These are phyloP conservation scores for Petrea volubilis DNA, from an alignment of 257 asterid genomes.

Conservation along the genomic window DNA sequence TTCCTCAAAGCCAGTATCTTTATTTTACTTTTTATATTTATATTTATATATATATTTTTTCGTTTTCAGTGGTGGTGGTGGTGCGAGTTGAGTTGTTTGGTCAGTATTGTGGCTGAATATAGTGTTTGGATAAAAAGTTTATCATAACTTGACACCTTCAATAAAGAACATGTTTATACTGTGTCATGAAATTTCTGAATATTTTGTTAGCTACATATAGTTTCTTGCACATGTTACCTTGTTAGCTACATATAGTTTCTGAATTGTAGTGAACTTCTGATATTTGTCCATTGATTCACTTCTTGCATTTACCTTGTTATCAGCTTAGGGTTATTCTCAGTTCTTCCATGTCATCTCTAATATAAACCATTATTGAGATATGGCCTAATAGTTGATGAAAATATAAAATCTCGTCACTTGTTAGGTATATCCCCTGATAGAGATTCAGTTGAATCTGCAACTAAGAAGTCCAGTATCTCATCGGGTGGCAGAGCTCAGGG, in stretches of 20 bases:
- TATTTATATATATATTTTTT: no score
- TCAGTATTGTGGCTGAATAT: neutral
- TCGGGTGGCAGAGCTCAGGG: constrained; percentile 69
- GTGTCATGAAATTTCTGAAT: neutral
- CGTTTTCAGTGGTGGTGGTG: no score
- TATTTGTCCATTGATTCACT: neutral
- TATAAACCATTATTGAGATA: neutral
- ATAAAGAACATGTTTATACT: neutral
- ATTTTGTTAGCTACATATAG: neutral
- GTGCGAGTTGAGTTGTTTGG: neutral
- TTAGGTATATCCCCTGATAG: constrained; percentile 74
- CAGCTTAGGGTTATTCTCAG: neutral
- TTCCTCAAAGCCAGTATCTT: no score
- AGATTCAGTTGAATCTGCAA: constrained; percentile 74
- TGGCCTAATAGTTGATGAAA: neutral
- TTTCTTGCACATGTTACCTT: no score
- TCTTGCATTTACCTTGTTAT: constrained; percentile 1
- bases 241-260: neutral
- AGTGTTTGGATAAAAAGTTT: neutral
- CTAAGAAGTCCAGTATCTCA: constrained; percentile 72
- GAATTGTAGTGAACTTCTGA: neutral
- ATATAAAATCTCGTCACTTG: neutral
- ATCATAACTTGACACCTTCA: neutral
- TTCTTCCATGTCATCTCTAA: neutral
- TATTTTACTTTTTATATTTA: no score